A percentile compares a stretch with the other conserved stretches of the same genome.
Evolutionary conservation across 208 protist genomes (phyloP).

Genomic region (Acanthamoeba sp.): DNA sequence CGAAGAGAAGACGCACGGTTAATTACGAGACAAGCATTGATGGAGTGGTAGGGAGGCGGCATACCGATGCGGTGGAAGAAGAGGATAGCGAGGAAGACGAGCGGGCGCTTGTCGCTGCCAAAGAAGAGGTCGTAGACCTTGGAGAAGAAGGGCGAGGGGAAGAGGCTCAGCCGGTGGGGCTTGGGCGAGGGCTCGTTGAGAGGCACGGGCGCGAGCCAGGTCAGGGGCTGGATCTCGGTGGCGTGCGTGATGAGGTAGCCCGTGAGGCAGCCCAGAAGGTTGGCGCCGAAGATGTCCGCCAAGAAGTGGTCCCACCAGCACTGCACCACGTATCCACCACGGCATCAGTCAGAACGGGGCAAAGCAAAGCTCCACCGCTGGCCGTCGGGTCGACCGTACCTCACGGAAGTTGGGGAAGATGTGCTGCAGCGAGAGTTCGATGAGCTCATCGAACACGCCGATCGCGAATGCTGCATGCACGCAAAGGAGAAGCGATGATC

Average conservation of each 20-base stretch:
- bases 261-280: conserved; percentile 58
- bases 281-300: conserved; percentile 62
- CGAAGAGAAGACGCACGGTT: too few relatives aligned
- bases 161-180: conserved; percentile 5
- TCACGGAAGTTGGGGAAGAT: conserved; percentile 72
- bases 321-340: background rate
- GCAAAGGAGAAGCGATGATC: background rate
- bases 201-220: conserved; percentile 7
- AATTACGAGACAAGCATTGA: too few relatives aligned
- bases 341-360: too few relatives aligned
- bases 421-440: conserved; percentile 57
- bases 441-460: conserved; percentile 46
- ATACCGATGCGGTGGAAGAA: conserved; percentile 63
- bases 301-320: conserved; percentile 71
- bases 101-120: conserved; percentile 50
- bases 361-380: too few relatives aligned
- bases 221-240: conserved; percentile 33
- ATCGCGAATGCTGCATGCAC: background rate
- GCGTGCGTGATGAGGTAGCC: conserved; percentile 23
- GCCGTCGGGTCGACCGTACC: background rate
- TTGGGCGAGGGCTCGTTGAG: conserved; percentile 25
- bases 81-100: conserved; percentile 43
- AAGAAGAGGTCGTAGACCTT: conserved; percentile 56
- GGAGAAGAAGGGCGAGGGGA: conserved; percentile 3
- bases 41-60: background rate